Evolutionary conservation across 106 monocot genomes (phyloP).

Genomic region (Dendrobium officinale): DNA sequence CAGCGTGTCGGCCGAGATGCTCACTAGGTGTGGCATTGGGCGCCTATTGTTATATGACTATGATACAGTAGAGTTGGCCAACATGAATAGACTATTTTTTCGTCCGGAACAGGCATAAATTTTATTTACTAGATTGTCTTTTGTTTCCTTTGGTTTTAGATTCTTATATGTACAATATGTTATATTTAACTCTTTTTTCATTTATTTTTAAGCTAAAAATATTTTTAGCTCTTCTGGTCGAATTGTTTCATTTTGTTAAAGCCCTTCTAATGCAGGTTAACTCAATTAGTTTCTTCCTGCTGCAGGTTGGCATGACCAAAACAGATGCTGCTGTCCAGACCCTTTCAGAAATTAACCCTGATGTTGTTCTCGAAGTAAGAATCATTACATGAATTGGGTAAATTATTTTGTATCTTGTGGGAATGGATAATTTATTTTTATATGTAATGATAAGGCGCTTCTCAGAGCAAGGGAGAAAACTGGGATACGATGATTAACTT

Average conservation of each 20-base stretch:
- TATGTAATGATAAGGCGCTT: background rate
- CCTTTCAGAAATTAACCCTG: slow-evolving; percentile 91
- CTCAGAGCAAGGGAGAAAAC: background rate
- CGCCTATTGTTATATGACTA: slow-evolving; percentile 93
- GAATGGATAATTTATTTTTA: background rate
- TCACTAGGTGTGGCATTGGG: slow-evolving; percentile 92
- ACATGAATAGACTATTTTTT: slow-evolving; percentile 98
- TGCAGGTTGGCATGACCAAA: slow-evolving; percentile 96
- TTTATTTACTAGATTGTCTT: background rate
- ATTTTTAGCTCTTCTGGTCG: background rate
- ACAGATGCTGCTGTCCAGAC: slow-evolving; percentile 98
- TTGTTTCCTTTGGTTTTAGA: background rate
- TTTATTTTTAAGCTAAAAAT: background rate
- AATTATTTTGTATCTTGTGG: background rate
- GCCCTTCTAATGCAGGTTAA: background rate
- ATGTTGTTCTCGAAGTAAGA: slow-evolving; percentile 80
- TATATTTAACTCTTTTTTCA: background rate
- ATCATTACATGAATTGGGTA: background rate
- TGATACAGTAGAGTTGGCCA: slow-evolving; percentile 92
- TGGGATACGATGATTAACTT: background rate
- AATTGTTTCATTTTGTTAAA: slow-evolving; percentile 4
- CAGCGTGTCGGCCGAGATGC: slow-evolving; percentile 98
- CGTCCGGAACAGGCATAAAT: slow-evolving; percentile 92
- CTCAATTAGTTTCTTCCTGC: background rate
- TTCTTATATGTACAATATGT: background rate